Conservation (phyloP, 2,329 filamentous ascomycete genomes). For the Calonectria pauciramosa region DNA sequence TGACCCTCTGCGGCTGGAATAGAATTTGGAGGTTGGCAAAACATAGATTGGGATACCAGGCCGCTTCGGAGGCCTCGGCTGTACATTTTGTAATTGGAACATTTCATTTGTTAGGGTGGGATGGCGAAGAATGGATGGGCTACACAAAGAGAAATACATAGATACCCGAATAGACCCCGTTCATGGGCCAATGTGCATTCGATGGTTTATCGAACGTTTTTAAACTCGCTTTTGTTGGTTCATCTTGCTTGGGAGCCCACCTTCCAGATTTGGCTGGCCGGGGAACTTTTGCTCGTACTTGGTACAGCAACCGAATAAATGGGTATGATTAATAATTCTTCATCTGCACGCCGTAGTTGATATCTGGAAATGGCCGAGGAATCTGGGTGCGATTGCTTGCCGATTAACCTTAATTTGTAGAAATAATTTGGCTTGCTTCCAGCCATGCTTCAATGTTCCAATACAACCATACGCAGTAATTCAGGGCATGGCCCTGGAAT, state of each 20-base stretch:
- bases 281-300: slow-evolving; percentile 39
- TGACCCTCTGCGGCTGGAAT: slow-evolving; percentile 41
- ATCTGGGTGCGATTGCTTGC: background rate
- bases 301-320: slow-evolving; percentile 8
- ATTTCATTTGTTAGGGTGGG: background rate
- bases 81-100: background rate
- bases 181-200: background rate
- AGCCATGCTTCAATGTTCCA: background rate
- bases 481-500: background rate
- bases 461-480: background rate
- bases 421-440: background rate
- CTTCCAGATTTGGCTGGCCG: slow-evolving; percentile 36
- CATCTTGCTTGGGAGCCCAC: slow-evolving; percentile 25
- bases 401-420: too few relatives aligned
- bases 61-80: too few relatives aligned
- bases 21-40: background rate
- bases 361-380: background rate
- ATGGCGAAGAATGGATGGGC: background rate
- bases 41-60: background rate
- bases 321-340: background rate
- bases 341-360: background rate
- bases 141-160: background rate
- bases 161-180: slow-evolving; percentile 30
- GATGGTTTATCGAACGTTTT: background rate
- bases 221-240: background rate